These are phyloP conservation scores for Phytophthora litchii DNA, from an alignment of 352 stramenopile species.

Conservation along the genomic window DNA sequence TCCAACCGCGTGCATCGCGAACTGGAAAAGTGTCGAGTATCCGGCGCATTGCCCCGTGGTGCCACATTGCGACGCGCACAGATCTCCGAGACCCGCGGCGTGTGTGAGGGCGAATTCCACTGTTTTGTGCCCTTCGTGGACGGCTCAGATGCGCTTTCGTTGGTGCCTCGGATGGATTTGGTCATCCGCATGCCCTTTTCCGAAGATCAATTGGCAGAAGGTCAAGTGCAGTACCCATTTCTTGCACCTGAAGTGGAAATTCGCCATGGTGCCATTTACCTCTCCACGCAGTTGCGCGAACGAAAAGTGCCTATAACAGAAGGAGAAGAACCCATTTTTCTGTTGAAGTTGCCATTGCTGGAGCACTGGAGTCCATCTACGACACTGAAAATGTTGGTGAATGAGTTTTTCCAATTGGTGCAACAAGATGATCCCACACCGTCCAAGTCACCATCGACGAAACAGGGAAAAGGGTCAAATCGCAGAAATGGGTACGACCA, in stretches of 20 bases:
- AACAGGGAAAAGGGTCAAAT: not conserved
- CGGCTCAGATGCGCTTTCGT: slow-evolving; percentile 64
- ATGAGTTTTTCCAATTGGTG: slow-evolving; percentile 69
- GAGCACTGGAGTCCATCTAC: slow-evolving; percentile 78
- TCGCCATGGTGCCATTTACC: slow-evolving; percentile 49
- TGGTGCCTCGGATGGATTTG: slow-evolving; percentile 67
- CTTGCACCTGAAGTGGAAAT: slow-evolving; percentile 55
- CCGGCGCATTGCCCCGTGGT: slow-evolving; percentile 39
- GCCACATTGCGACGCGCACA: slow-evolving; percentile 49
- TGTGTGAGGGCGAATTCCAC: slow-evolving; percentile 63
- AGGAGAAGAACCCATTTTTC: slow-evolving; percentile 33
- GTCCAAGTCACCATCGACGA: slow-evolving; percentile 25
- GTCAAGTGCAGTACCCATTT: slow-evolving; percentile 68
- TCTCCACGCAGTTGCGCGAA: slow-evolving; percentile 57
- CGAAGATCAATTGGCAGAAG: slow-evolving; percentile 21
- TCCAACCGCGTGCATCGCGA: slow-evolving; percentile 71
- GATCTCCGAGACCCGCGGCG: slow-evolving; percentile 54
- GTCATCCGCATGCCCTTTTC: slow-evolving; percentile 68
- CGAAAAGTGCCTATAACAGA: slow-evolving; percentile 13
- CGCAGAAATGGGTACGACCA: not conserved
- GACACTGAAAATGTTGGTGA: slow-evolving; percentile 71
- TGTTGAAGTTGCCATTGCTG: slow-evolving; percentile 60
- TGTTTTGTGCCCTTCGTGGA: slow-evolving; percentile 81
- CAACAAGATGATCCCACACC: slow-evolving; percentile 56
- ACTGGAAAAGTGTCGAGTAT: slow-evolving; percentile 66